Percentiles rank a stretch among this genome's conserved stretches.
These are phyloP conservation scores for Corinectria fuckeliana DNA, from an alignment of 2,329 filamentous ascomycete genomes.

Conservation along the genomic window DNA sequence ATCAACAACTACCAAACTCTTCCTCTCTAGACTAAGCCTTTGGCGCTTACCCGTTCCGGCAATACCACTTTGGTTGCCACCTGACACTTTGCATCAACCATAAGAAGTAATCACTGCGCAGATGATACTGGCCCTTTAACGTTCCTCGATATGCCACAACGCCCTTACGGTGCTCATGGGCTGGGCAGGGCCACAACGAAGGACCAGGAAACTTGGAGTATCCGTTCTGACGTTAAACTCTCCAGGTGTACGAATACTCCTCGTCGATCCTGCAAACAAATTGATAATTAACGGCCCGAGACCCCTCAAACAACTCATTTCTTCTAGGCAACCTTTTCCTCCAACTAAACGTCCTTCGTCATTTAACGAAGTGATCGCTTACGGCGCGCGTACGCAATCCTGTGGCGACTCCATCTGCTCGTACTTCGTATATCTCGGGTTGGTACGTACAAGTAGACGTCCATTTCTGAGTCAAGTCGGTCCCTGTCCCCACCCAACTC, in stretches of 20 bases:
- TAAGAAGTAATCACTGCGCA: too few species aligned
- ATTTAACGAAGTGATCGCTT: neutral
- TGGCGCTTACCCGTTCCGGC: conserved; percentile 6
- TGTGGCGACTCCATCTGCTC: conserved; percentile 1
- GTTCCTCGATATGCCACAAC: neutral
- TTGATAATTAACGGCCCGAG: neutral
- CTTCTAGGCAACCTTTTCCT: neutral
- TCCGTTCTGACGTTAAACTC: conserved; percentile 14
- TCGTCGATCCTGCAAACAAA: neutral
- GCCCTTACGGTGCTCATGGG: neutral
- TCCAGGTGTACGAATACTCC: neutral
- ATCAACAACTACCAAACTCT: neutral
- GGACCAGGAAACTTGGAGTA: neutral
- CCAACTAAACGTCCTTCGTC: neutral
- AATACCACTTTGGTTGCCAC: neutral
- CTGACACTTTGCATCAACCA: neutral
- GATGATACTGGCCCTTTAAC: neutral
- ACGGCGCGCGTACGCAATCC: neutral
- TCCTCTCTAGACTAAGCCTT: too few species aligned
- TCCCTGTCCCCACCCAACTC: conserved; percentile 1
- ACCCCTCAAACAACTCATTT: neutral
- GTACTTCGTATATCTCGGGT: conserved; percentile 18
- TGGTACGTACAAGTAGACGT: neutral
- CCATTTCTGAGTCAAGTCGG: too few species aligned
- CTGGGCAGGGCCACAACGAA: neutral